Percentiles rank a stretch among this genome's conserved stretches.
Evolutionary conservation across 2,329 filamentous ascomycete genomes (phyloP).

Genomic region (Colletotrichum truncatum): DNA sequence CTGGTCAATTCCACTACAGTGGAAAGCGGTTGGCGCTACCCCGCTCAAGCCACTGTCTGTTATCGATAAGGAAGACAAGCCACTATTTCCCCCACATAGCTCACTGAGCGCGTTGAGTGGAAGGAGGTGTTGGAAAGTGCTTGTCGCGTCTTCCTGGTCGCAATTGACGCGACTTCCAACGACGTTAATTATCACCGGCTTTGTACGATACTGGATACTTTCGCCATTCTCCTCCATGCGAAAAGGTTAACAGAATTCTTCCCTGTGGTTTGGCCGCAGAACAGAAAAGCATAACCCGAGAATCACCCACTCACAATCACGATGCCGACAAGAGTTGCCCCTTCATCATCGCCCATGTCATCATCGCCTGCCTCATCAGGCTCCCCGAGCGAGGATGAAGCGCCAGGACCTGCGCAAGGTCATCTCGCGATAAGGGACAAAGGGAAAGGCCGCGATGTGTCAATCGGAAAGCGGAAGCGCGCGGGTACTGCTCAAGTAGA

Average conservation of each 20-base stretch:
- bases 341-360: slow-evolving; percentile 31
- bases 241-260: too few species aligned
- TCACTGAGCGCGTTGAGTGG: slow-evolving; percentile 27
- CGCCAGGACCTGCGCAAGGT: background rate
- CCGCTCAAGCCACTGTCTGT: slow-evolving; percentile 5
- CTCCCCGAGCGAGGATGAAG: slow-evolving; percentile 27
- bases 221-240: too few species aligned
- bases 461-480: slow-evolving; percentile 30
- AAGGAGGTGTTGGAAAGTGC: slow-evolving; percentile 10
- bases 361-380: slow-evolving; percentile 34
- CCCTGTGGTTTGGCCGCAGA: background rate
- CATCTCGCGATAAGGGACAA: slow-evolving; percentile 42
- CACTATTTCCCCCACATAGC: slow-evolving; percentile 4
- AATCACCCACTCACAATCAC: background rate
- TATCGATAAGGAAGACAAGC: slow-evolving; percentile 17
- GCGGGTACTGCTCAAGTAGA: slow-evolving; percentile 20
- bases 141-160: slow-evolving; percentile 26
- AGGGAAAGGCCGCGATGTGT: slow-evolving; percentile 32
- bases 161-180: slow-evolving; percentile 10
- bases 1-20: background rate
- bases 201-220: too few species aligned
- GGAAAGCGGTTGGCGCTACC: too few species aligned
- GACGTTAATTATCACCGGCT: background rate
- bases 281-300: background rate
- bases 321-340: slow-evolving; percentile 23